Conservation (phyloP, 2,329 filamentous ascomycete genomes). For the Ophiosphaerella korrae region DNA sequence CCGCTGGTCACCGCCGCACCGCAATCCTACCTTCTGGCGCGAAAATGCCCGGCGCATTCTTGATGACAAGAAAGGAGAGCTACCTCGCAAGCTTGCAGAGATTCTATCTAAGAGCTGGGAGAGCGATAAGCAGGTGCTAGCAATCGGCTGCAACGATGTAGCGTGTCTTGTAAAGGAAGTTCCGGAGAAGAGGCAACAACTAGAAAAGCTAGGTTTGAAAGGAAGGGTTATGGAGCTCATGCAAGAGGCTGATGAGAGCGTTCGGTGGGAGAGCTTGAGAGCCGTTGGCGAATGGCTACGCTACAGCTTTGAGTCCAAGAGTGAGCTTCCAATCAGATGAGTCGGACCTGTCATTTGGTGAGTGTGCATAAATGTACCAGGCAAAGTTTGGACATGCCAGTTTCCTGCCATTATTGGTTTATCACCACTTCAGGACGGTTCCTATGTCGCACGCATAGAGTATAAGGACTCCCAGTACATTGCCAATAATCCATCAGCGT, state of each 20-base stretch:
- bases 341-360: neutral
- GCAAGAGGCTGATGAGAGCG: slow-evolving; percentile 84
- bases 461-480: neutral
- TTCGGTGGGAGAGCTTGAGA: slow-evolving; percentile 89
- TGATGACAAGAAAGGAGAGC: slow-evolving; percentile 78
- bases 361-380: neutral
- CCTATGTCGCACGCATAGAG: neutral
- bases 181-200: slow-evolving; percentile 76
- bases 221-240: slow-evolving; percentile 90
- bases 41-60: slow-evolving; percentile 89
- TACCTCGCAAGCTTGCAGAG: slow-evolving; percentile 81
- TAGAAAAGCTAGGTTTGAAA: slow-evolving; percentile 87
- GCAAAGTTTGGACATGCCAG: neutral
- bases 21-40: slow-evolving; percentile 84
- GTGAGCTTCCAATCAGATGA: slow-evolving; percentile 35
- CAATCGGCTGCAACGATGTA: slow-evolving; percentile 91
- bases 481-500: too few relatives aligned
- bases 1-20: slow-evolving; percentile 90
- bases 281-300: slow-evolving; percentile 80
- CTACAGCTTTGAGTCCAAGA: slow-evolving; percentile 59
- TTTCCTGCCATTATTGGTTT: neutral
- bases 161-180: slow-evolving; percentile 88
- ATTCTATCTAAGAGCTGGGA: slow-evolving; percentile 84
- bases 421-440: neutral
- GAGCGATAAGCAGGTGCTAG: slow-evolving; percentile 82